Evolutionary conservation across 2,329 filamentous ascomycete species (phyloP), one percentile per base, ranked within the genome.

Genomic region (Fusarium sp.): DNA sequence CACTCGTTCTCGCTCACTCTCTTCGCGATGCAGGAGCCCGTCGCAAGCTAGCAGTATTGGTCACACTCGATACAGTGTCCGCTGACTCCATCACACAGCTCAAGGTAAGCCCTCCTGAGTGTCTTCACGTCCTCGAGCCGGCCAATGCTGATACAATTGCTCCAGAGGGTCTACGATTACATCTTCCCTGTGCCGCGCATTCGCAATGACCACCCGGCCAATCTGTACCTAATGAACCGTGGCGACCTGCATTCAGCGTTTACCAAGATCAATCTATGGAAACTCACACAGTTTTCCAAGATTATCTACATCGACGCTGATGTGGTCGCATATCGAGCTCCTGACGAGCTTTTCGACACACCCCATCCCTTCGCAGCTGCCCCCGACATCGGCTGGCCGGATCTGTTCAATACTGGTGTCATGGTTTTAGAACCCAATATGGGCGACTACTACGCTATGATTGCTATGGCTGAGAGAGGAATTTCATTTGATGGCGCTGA

Each of bases 401-500:
- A 99, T 84, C 89, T 95, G 69, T 98, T 98, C 90, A 99, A 99
- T 84, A 95, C 93, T n/a, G 96, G 96, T 79, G 91, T 99, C 77
- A 97, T 99, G 94, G 94, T 95, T 40, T 83, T 99, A 67, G 92
- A 88, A 21, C 96, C 96, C 38, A 93, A 96, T 82, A 86, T 95
- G 88, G 93, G 92, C 64, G 95, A 97, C 75, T 98, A 95, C 83
- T 92, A 94, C 83, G 93, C 94, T 46, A 87, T 99, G 80, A 87
- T 91, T 72, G 94, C 93, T 72, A 91, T 98, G 87, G 95, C 96
- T 32, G 89, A 95, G 76, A 88, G 91, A 62, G 95, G 95, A 32
- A 93, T 96, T 80, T 98, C 95, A 73, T 99, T 99, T 80, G 96
- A 99, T 81, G 96, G 96, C 54, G 96, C 96, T 42, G 96, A 99